Conservation (phyloP, 345 rosid species). For the Populus deltoides region DNA sequence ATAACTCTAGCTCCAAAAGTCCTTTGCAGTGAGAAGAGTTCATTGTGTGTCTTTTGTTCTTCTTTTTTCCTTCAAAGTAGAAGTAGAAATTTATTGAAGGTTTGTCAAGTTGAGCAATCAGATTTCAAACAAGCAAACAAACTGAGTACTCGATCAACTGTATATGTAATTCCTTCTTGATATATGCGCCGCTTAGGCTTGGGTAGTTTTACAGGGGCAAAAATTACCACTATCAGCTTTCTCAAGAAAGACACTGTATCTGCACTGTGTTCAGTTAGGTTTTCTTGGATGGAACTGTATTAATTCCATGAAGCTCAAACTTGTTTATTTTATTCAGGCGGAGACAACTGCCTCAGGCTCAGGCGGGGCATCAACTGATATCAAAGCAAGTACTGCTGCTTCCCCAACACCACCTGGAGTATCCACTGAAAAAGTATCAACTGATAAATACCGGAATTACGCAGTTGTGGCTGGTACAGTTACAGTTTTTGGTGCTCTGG, state of each 20-base stretch:
- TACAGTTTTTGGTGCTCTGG: constrained; percentile 60
- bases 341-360: constrained; percentile 46
- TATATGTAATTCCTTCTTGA: too few species aligned
- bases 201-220: not conserved
- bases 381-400: constrained; percentile 39
- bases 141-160: too few species aligned
- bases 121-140: too few species aligned
- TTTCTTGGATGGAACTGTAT: not conserved
- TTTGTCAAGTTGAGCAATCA: too few species aligned
- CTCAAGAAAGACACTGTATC: not conserved
- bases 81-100: too few species aligned
- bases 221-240: not conserved
- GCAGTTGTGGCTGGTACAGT: constrained; percentile 77
- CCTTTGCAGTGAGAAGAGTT: too few species aligned
- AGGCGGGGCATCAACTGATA: constrained; percentile 36
- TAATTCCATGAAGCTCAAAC: not conserved
- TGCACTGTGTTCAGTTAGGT: not conserved
- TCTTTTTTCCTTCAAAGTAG: too few species aligned
- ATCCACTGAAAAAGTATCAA: constrained; percentile 59
- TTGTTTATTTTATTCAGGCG: constrained; percentile 40
- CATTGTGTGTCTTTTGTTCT: too few species aligned
- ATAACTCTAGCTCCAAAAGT: too few species aligned
- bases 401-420: constrained; percentile 46
- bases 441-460: constrained; percentile 71
- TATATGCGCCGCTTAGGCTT: not conserved